Evolutionary conservation across 2,329 filamentous ascomycete genomes (phyloP), one percentile per base, ranked within the genome.

Genomic region (Diaporthe citri): DNA sequence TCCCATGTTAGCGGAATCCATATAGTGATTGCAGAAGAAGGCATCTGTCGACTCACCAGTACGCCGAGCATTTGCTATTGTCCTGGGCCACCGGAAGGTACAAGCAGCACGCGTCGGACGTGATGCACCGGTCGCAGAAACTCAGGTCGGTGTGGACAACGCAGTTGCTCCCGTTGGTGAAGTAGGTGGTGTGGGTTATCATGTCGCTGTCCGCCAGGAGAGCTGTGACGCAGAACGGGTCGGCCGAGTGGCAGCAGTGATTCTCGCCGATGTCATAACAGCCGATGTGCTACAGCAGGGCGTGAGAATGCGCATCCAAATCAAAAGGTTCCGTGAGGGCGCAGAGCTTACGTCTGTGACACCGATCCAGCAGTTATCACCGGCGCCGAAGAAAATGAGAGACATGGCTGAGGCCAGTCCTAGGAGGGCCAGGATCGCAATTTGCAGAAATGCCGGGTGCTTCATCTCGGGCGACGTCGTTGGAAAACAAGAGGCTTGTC

Each of bases 1-100:
- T 5, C 12, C 3, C 7, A 67, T 17, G 8, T 39, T 12, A 36
- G 28, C 31, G 25, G 8, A 25, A 22, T 31, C 25, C 25, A 31
- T 13, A 12, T 2, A 13, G 15, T 5, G 3, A 34, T 3, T 0
- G 3, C 6, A n/a, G 6, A n/a, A 28, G 1, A 46, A 28, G 25
- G 2, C 4, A 46, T 51, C 22, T 3, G 9, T 15, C 6, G 6
- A 28, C 62, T 39, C n/a, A 67, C 46, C 62, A 67, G 5, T 20
- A 52, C 6, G 46, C 46, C 13, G 62, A 67, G 62, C 62, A 67
- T 6, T 17, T 20, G 4, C 13, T 15, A 2, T 17, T 28, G 2
- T 28, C 12, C 28, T n/a, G 25, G 3, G 2, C 28, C 22, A 22
- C 8, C 9, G 25, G 41, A 8, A 64, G 25, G 22, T 22, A 36